A percentile compares a stretch with the other conserved stretches of the same genome.
Conservation (phyloP, 441 rosid species). For the Capsella rubella region DNA sequence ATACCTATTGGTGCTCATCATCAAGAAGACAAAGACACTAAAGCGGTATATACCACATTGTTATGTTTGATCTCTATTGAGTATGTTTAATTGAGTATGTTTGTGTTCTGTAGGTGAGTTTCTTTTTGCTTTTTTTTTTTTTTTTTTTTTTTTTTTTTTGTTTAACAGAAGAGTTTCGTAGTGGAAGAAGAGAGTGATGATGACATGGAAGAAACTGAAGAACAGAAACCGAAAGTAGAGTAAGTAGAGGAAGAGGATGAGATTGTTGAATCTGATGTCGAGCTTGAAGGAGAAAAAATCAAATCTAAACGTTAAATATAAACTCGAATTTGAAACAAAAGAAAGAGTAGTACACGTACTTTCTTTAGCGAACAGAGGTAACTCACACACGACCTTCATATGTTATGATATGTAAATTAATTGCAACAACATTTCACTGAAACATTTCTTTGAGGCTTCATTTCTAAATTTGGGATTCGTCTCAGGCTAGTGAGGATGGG, state of each 20-base stretch:
- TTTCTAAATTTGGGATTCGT: no score
- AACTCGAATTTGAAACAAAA: no score
- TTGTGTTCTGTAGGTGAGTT: background rate
- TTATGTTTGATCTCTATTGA: background rate
- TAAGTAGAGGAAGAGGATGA: slow-evolving; percentile 74
- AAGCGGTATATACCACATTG: slow-evolving; percentile 55
- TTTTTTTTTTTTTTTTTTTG: background rate
- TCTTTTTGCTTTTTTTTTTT: background rate
- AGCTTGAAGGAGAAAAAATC: slow-evolving; percentile 97
- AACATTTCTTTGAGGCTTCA: no score
- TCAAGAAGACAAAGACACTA: slow-evolving; percentile 47
- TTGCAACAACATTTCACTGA: no score
- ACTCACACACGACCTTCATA: no score
- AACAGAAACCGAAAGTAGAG: slow-evolving; percentile 48
- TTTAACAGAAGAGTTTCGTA: slow-evolving; percentile 61
- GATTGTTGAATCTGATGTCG: slow-evolving; percentile 88
- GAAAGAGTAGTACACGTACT: no score
- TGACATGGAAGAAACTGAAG: slow-evolving; percentile 63
- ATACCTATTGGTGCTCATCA: slow-evolving; percentile 59
- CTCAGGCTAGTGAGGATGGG: no score
- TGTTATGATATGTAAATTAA: no score
- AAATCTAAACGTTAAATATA: no score
- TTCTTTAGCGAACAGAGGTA: no score
- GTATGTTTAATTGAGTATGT: slow-evolving; percentile 11
- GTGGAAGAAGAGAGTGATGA: slow-evolving; percentile 81